Evolutionary conservation across 1,284 basidiomycete genomes (phyloP), one percentile per base, ranked within the genome.

Genomic region (Leccinum cinnamomeum): DNA sequence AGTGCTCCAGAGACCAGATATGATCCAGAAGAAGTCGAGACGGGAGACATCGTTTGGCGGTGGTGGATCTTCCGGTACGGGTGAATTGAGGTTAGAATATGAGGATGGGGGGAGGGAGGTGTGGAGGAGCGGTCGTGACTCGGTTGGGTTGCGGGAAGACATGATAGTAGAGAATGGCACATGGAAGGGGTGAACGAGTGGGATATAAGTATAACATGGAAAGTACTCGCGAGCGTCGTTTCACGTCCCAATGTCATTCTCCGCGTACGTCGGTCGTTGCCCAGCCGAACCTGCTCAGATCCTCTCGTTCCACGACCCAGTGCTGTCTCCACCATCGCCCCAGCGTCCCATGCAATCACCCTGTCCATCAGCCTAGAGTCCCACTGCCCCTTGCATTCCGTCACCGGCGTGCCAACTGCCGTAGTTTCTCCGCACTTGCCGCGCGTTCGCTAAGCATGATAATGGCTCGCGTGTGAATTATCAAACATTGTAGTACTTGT

Each of bases 1-100:
- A 50, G 86, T 88, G 68, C 86, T 88, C 89, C 90, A 92, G 57
- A 92, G 77, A 14, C 87, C 90, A 41, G 84, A 81, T 57, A 92
- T 79, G 58, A 92, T 84, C 89, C 89, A 91, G 61, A 78, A 75
- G 64, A 85, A 80, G 66, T 90, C 84, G 23, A 68, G 61, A 53
- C 82, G 78, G 74, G 48, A 25, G 48, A 50, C 7, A 25, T 50
- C 14, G 5, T 81, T 81, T 59, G 77, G 55, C 0, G 60, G 64
- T 0, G 57, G 54, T 2, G 50, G 7, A 7, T 63, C 57, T 3
- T 50, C 48, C 84, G 30, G 68, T 62, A 54, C 73, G 78, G 48
- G 86, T 84, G 59, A 35, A 56, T 8, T 3, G 50, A 6, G 35
- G n/a, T 64, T 41, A 53, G 57, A 6, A 56, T 65, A 71, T 4